Base-by-base conservation (phyloP, 2,329 filamentous ascomycete genomes). In the Botrytis porri region DNA sequence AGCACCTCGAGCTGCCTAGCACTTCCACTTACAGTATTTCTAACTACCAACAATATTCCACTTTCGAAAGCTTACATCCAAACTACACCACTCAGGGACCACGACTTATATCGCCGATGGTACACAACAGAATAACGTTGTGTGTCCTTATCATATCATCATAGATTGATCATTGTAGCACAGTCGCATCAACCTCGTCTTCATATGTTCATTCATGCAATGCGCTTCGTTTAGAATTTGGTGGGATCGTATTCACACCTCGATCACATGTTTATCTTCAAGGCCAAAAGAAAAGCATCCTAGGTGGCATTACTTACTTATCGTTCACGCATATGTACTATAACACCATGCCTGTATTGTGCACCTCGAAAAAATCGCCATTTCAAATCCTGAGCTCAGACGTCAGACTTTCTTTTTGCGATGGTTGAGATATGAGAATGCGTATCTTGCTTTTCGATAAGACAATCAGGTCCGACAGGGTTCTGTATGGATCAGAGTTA, bases 31-130 rank as follows among this genome's bases (percentile, higher is more conserved):
- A n/a, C 32, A 39, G 35, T 8, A 54, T 39, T 39, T 67, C 32
- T 29, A 12, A 10, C 37, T 32, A 32, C 51, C 39, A 71, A n/a
- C 10, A 66, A 59, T 37, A 66, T 41, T 66, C 70, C 48, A n/a
- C 60, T 66, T 66, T 71, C 12, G 70, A 66, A 59, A 32, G 43
- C 60, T 66, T 71, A 59, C 61, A 66, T 45, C 29, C 66, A n/a
- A 41, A 37, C 39, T 54, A 61, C 57, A 64, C 57, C 37, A 29
- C 66, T 37, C 29, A 60, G 51, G 39, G 7, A 37, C 29, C 51
- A 70, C 67, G 45, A n/a, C 54, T 45, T 45, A 37, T 60, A 25
- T 69, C n/a, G 51, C 48, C 48, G n/a, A 29, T 25, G 35, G 20
- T 63, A 51, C 57, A 51, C 54, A 45, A 62, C 20, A 61, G 16